Conservation (phyloP, 139 green algal species). For the Chlorella sp. region DNA sequence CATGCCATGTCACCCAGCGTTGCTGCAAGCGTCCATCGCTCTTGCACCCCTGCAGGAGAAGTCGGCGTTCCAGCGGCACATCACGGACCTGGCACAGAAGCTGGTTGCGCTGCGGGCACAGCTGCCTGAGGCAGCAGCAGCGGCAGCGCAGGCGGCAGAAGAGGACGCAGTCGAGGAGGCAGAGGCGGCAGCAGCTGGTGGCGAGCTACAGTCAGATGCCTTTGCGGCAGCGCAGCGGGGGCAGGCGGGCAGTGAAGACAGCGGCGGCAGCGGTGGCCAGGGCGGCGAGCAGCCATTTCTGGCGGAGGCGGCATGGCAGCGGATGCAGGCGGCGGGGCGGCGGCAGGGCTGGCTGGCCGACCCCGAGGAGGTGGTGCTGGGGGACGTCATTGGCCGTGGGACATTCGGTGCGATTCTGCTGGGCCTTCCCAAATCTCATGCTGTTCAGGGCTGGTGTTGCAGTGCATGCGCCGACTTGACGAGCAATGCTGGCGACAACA, state of each 20-base stretch:
- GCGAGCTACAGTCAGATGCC: background rate
- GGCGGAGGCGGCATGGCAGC: constrained; percentile 19
- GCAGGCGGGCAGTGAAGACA: background rate
- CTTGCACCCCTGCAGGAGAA: too few relatives aligned
- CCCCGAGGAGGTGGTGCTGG: constrained; percentile 56
- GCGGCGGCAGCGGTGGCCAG: background rate
- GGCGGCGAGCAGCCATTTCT: constrained; percentile 13
- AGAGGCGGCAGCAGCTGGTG: background rate
- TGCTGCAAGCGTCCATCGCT: too few relatives aligned
- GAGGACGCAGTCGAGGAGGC: background rate
- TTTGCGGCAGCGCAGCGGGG: constrained; percentile 2
- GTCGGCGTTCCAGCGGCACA: background rate
- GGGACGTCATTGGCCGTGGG: constrained; percentile 72
- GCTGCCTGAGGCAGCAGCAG: background rate
- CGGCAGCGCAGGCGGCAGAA: background rate
- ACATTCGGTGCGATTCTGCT: constrained; percentile 30
- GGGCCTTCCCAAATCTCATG: too few relatives aligned
- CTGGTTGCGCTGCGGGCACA: constrained; percentile 1
- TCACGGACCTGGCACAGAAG: constrained; percentile 9
- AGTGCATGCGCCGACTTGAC: too few relatives aligned
- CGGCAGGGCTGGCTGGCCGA: constrained; percentile 50
- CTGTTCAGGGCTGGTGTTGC: too few relatives aligned
- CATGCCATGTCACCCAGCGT: too few relatives aligned
- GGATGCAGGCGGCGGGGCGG: constrained; percentile 15
- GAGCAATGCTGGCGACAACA: too few relatives aligned